Evolutionary conservation across 495 filamentous ascomycete species (phyloP), one percentile per base, ranked within the genome.

Genomic region (Pyrenula aspistea): DNA sequence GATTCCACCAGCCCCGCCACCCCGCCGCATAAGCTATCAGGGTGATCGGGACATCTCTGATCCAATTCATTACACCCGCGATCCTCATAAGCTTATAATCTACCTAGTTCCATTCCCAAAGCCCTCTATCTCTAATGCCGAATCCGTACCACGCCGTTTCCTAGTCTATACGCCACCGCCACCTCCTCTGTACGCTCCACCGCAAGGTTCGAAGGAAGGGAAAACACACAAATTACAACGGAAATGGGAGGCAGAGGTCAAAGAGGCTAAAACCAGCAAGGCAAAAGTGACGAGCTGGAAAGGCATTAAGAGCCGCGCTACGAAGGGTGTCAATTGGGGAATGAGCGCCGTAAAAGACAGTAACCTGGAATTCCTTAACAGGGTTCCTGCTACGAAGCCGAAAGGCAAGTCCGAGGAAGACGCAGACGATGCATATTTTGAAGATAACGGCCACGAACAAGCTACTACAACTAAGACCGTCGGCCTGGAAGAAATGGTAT

Each of bases 101-200:
- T 73, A 72, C 47, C 63, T 73, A 2, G 58, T 73, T n/a, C 71
- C 71, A 12, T 70, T 73, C 21, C 71, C 71, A 0, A 67, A 68
- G 54, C 71, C 71, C 1, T 42, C 56, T 2, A 63, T 61, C 22
- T 56, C 62, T 19, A 56, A 59, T 22, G 60, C 63, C 2, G 51
- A 59, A 23, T 51, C 56, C 15, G 62, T 72, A 22, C 70, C 70
- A 1, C 57, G 62, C 10, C 68, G 70, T 15, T 73, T 72, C 54
- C 57, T 73, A 2, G 64, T 73, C 23, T 73, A 73, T 53, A 72
- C 70, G 0, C 71, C 71, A 15, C 67, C 68, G 3, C 60, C 63
- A 15, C 70, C 71, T 2, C 71, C 71, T 1, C 59, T 72, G 1
- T 56, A 61, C 1, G 60, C 56, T 48, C 71, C 71, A 1, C 60